Base-by-base conservation (phyloP, 768 basidiomycete genomes). In the Calocera cornea region DNA sequence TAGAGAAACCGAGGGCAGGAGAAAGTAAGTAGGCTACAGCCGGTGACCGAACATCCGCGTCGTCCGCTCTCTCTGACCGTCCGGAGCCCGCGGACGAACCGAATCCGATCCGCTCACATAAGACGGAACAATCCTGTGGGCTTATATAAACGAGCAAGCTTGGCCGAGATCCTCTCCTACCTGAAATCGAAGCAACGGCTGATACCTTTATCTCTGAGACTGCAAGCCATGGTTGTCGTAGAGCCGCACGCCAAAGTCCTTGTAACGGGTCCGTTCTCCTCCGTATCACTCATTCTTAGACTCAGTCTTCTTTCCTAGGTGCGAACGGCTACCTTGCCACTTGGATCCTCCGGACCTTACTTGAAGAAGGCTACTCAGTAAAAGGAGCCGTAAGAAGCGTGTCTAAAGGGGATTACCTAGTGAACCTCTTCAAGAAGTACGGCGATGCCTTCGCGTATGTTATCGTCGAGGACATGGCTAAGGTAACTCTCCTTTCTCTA, bases 391-490 rank as follows among this genome's bases (percentile, higher is more conserved):
- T 70, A 24, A 65, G 69, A 14, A 69, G 69, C n/a, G 19, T 34
- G 3, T 36, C 29, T n/a, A 70, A 70, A 33, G 69, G 65, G 11
- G 60, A 68, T 0, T 66, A 66, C 22, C 41, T 69, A 11, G 34
- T 47, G 29, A 34, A 49, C 7, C 40, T 68, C 16, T 68, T 34
- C 67, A 33, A 27, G 2, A 24, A 60, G 1, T 66, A 66, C 19
- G 69, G 64, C 31, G 50, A 31, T 40, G 65, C 66, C 22, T 70
- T 70, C 44, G 40, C 60, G 8, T 70, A 69, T 38, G 36, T 65
- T 17, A 29, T 70, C 12, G 68, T 70, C 12, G 68, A 68, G 24
- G 69, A 70, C 33, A 70, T 70, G 47, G 68, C 60, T 27, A 70
- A 70, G 66, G 70, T 72, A 60, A 3, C 31, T n/a, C n/a, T n/a